Conservation (phyloP, 2,329 filamentous ascomycete species). For the Colletotrichum eremochloae region DNA sequence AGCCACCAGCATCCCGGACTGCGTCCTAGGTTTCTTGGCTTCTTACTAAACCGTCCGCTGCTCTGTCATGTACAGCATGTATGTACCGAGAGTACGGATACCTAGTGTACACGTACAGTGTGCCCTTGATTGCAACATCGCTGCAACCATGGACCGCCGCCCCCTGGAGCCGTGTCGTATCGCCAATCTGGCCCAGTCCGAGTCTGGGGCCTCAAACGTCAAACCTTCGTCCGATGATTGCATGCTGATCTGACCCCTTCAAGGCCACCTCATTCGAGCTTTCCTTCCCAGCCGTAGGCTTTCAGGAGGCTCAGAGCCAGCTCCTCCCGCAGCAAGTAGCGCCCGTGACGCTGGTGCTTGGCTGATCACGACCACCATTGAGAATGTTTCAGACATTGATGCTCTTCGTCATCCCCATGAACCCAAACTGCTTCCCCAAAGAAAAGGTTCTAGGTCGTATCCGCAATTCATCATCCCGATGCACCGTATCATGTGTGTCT, state of each 20-base stretch:
- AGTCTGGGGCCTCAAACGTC: slow-evolving; percentile 27
- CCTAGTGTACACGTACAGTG: neutral
- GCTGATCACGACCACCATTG: slow-evolving; percentile 26
- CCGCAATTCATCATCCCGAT: slow-evolving; percentile 4
- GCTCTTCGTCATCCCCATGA: slow-evolving; percentile 35
- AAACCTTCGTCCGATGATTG: slow-evolving; percentile 36
- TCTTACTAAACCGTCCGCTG: neutral
- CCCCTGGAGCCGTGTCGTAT: slow-evolving; percentile 16
- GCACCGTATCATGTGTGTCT: neutral
- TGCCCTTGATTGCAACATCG: neutral
- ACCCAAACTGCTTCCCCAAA: slow-evolving; percentile 17
- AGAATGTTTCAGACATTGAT: slow-evolving; percentile 32
- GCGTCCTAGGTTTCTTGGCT: neutral
- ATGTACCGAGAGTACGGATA: neutral
- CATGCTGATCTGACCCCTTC: slow-evolving; percentile 28
- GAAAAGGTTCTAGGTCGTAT: slow-evolving; percentile 6
- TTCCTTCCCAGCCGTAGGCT: neutral
- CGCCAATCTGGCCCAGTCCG: slow-evolving; percentile 17
- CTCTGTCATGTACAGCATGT: neutral
- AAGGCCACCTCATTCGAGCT: slow-evolving; percentile 27
- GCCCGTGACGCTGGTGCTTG: slow-evolving; percentile 28
- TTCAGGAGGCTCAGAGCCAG: slow-evolving; percentile 6
- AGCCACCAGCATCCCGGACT: neutral
- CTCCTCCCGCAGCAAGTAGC: slow-evolving; percentile 17
- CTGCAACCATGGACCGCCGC: slow-evolving; percentile 12